These are phyloP conservation scores for Monosporascus sp. DNA, from an alignment of 2,329 filamentous ascomycete species.

Conservation along the genomic window DNA sequence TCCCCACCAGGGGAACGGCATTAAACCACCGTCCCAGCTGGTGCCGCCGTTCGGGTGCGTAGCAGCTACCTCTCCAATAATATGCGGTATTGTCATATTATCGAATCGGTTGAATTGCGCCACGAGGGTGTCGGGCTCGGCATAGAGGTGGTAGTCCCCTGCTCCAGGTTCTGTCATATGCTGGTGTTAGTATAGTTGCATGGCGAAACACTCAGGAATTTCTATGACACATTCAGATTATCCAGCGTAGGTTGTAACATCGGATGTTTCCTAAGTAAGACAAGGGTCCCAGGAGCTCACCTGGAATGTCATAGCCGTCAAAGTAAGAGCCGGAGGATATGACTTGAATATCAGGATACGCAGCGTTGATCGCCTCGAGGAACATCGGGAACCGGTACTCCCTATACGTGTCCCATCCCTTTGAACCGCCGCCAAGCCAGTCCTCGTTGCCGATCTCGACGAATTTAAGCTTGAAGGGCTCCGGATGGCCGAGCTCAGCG, in stretches of 20 bases:
- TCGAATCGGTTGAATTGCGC: constrained; percentile 48
- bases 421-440: constrained; percentile 46
- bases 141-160: constrained; percentile 49
- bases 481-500: constrained; percentile 53
- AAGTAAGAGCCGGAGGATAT: constrained; percentile 44
- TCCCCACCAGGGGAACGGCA: constrained; percentile 50
- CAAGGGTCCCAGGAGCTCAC: neutral
- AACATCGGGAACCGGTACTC: constrained; percentile 56
- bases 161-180: constrained; percentile 26
- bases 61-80: constrained; percentile 44
- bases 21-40: constrained; percentile 39
- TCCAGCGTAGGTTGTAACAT: too few species aligned
- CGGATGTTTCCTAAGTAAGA: neutral
- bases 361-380: constrained; percentile 50
- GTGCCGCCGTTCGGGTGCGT: constrained; percentile 47
- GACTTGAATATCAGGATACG: constrained; percentile 53
- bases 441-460: constrained; percentile 68
- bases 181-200: neutral
- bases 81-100: constrained; percentile 29
- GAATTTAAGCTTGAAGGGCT: constrained; percentile 55
- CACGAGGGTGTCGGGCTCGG: constrained; percentile 45
- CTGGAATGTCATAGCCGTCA: constrained; percentile 38
- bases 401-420: constrained; percentile 42
- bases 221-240: too few species aligned
- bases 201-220: too few species aligned